These are phyloP conservation scores for Ophiostoma tasmaniense DNA, from an alignment of 2,329 filamentous ascomycete species.

Conservation along the genomic window DNA sequence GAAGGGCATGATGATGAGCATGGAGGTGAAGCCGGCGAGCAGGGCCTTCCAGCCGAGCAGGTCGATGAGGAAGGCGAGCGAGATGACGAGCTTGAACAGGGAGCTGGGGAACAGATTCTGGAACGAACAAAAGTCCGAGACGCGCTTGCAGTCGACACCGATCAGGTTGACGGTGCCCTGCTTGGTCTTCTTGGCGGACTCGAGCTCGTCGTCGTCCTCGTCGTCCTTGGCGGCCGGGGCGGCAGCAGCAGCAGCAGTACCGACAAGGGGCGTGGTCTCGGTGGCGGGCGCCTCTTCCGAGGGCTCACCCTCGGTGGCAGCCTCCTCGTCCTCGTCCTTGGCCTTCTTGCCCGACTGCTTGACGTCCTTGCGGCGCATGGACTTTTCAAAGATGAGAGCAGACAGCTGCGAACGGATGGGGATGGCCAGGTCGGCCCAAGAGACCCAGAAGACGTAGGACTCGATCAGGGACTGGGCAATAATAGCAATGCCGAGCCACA, in stretches of 20 bases:
- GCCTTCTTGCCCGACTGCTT: conserved; percentile 50
- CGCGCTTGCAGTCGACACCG: conserved; percentile 63
- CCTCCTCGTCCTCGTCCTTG: conserved; percentile 27
- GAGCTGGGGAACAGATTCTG: conserved; percentile 58
- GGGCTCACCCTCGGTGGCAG: conserved; percentile 20
- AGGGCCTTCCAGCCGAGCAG: conserved; percentile 66
- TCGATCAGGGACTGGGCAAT: conserved; percentile 54
- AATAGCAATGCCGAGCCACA: conserved; percentile 53
- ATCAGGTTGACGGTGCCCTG: conserved; percentile 72
- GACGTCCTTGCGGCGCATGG: conserved; percentile 67
- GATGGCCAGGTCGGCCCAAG: conserved; percentile 52
- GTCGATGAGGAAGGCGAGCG: conserved; percentile 55
- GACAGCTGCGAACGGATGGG: conserved; percentile 63
- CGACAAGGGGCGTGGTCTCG: conserved; percentile 11
- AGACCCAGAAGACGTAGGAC: conserved; percentile 58
- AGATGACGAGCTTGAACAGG: conserved; percentile 54
- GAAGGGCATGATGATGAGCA: conserved; percentile 56
- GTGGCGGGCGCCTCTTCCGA: conserved; percentile 9
- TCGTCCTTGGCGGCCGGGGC: conserved; percentile 25
- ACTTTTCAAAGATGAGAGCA: conserved; percentile 66
- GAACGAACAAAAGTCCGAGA: conserved; percentile 59
- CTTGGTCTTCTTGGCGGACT: conserved; percentile 41
- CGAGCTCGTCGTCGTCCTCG: conserved; percentile 40
- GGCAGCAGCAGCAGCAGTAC: neutral
- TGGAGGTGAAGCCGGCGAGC: conserved; percentile 54